phyloP scores from a whole-genome alignment of 2,329 filamentous ascomycete genomes.

The Phaeosphaeriaceae sp. region DNA sequence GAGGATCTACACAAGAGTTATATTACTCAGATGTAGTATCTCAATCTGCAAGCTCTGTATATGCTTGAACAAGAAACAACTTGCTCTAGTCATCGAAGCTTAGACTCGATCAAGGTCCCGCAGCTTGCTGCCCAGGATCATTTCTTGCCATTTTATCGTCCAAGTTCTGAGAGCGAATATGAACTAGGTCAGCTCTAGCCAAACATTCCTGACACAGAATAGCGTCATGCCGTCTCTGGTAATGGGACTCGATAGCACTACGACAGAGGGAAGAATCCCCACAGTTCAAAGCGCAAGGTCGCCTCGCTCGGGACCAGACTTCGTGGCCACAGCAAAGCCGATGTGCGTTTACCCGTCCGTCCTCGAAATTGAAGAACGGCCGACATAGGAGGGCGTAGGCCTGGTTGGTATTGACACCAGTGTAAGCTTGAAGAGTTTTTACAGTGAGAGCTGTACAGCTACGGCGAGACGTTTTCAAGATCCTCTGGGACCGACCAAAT shows the following conservation, averaged over 20 bases:
- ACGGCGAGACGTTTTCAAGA: slow-evolving; percentile 2
- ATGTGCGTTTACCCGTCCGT: slow-evolving; percentile 9
- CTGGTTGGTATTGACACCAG: not conserved
- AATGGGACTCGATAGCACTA: not conserved
- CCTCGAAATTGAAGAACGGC: slow-evolving; percentile 1
- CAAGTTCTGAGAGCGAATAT: no score
- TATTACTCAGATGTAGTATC: no score
- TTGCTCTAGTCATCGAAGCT: no score
- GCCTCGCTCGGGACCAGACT: slow-evolving; percentile 8
- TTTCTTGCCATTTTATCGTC: no score
- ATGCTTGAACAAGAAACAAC: no score
- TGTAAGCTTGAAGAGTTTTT: slow-evolving; percentile 4
- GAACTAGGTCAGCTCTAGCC: not conserved
- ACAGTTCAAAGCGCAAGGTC: slow-evolving; percentile 22
- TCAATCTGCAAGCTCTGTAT: no score
- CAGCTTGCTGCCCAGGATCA: no score
- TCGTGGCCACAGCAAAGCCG: slow-evolving; percentile 19
- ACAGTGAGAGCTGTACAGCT: slow-evolving; percentile 14
- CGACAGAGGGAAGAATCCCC: not conserved
- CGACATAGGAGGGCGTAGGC: slow-evolving; percentile 2
- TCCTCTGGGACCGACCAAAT: slow-evolving; percentile 10
- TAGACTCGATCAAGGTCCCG: no score
- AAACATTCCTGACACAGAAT: not conserved
- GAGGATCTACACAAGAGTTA: no score
- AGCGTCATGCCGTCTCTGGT: not conserved